Conservation (phyloP, 371 early-diverging fungal genomes). For the Mortierella sp. region DNA sequence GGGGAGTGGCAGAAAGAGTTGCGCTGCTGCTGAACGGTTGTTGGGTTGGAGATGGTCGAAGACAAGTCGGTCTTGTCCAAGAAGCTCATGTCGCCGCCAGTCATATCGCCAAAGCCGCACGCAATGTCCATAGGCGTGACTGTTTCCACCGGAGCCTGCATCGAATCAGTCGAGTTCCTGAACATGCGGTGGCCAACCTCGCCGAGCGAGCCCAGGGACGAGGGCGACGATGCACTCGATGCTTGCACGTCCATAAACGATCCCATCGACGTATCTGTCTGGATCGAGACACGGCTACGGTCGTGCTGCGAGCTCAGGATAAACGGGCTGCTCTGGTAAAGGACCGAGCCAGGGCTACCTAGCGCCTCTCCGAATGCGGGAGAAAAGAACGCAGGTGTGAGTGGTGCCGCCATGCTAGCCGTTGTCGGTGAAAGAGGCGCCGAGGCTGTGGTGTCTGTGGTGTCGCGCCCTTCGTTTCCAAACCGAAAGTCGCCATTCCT, state of each 20-base stretch:
- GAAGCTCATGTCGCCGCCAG: conserved; percentile 27
- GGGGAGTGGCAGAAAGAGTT: conserved; percentile 51
- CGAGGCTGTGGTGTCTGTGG: conserved; percentile 28
- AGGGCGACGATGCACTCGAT: conserved; percentile 50
- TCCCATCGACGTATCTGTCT: conserved; percentile 52
- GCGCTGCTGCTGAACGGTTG: conserved; percentile 26
- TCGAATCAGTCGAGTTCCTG: conserved; percentile 41
- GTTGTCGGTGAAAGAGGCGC: conserved; percentile 46
- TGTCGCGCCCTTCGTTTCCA: conserved; percentile 34
- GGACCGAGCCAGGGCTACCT: conserved; percentile 58
- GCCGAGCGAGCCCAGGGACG: conserved; percentile 45
- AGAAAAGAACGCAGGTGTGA: conserved; percentile 79
- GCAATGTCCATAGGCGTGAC: conserved; percentile 56
- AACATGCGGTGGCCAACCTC: conserved; percentile 52
- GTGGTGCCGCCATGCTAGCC: conserved; percentile 48
- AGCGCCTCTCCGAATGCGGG: conserved; percentile 78
- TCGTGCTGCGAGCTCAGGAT: conserved; percentile 52
- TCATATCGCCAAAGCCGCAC: conserved; percentile 33
- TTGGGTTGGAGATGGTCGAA: conserved; percentile 13
- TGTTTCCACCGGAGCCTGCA: conserved; percentile 43
- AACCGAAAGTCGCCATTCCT: conserved; percentile 55
- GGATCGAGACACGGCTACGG: conserved; percentile 51
- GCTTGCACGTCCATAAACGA: conserved; percentile 56
- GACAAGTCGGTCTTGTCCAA: conserved; percentile 37
- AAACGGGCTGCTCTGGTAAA: conserved; percentile 57